Percentiles rank a stretch among this genome's conserved stretches.
phyloP scores from a whole-genome alignment of 306 rosid species.

The Castanopsis chinensis region DNA sequence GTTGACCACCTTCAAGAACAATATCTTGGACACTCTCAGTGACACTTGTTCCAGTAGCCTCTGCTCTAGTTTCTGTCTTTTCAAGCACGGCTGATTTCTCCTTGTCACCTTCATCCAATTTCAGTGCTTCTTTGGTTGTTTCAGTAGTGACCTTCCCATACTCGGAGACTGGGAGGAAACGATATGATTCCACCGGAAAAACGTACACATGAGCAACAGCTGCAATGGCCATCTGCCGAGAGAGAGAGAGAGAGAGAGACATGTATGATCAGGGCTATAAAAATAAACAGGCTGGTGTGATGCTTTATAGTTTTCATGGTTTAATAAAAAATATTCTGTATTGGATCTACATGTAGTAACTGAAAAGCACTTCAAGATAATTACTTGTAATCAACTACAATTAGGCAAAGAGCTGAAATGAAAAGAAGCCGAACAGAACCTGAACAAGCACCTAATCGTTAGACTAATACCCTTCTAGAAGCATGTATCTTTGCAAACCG shows the following conservation, averaged over 20 bases:
- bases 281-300: neutral
- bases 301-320: neutral
- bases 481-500: too few species aligned
- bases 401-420: too few species aligned
- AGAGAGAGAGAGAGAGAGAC: conserved; percentile 5
- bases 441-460: too few species aligned
- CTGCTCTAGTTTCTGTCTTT: conserved; percentile 49
- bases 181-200: conserved; percentile 63
- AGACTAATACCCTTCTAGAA: too few species aligned
- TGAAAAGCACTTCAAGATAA: neutral
- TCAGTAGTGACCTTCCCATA: conserved; percentile 38
- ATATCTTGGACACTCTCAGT: conserved; percentile 84
- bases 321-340: neutral
- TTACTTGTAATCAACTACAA: too few species aligned
- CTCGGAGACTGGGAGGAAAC: conserved; percentile 35
- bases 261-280: conserved; percentile 19
- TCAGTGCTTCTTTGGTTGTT: conserved; percentile 33
- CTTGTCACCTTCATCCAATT: conserved; percentile 37
- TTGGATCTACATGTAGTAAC: neutral
- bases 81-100: conserved; percentile 42
- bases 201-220: conserved; percentile 80
- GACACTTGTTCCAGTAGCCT: conserved; percentile 79
- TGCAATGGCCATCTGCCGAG: conserved; percentile 87
- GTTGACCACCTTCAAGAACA: conserved; percentile 75
- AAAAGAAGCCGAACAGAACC: too few species aligned